Evolutionary conservation across 768 basidiomycete genomes (phyloP), one percentile per base, ranked within the genome.

Genomic region (Holtermannia corniformis): DNA sequence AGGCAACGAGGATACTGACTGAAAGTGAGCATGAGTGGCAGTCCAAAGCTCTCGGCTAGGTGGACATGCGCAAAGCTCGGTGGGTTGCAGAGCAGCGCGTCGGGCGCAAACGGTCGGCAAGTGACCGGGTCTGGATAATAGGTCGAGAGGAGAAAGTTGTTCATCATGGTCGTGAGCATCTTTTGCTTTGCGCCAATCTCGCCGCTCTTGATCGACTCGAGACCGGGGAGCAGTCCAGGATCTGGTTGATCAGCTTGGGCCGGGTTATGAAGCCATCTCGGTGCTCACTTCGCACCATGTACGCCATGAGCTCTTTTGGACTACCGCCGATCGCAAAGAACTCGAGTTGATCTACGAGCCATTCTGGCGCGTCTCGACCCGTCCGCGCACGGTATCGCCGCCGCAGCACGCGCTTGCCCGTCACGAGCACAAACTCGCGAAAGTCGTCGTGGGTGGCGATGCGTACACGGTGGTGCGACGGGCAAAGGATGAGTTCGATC

Each of bases 281-380:
- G 20, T 19, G 56, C 76, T 60, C 51, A 81, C 81, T 82, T 65
- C 79, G 79, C 47, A 82, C 81, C 81, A 82, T 82, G 54, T 81
- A 82, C 47, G 78, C 78, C 81, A 82, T 82, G 19, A 82, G 69
- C 51, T 81, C 79, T 43, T 78, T 75, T 0, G 81, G 81, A 61
- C 81, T 75, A 1, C 81, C 81, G 13, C 81, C 81, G 26, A 80
- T 79, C 50, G 74, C 73, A 62, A 78, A 81, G 66, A 81, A 82
- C 49, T 81, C 80, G 4, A 82, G 32, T 21, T 41, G 41, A 0
- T 56, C 55, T 19, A 55, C 55, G 5, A 60, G 47, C 24, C 42
- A 37, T 37, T 7, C 32, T 37, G 32, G 32, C 32, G 16, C 16
- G 10, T 37, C 10, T 16, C 16, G 7, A 7, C 16, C 16, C 10